Conservation (phyloP, 805 yeast species). For the Tetrapisispora nanseiensis region DNA sequence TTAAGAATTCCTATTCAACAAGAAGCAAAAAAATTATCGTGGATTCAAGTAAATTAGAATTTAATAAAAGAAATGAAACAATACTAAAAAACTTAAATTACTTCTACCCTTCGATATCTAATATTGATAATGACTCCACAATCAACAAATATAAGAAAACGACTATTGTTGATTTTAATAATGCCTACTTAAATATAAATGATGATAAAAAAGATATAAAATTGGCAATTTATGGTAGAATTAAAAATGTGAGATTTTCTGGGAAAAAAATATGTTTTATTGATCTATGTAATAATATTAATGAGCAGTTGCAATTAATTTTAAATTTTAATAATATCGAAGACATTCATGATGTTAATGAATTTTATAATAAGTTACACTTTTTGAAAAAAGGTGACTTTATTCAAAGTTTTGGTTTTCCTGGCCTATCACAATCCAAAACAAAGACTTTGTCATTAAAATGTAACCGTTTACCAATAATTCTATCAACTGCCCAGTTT, state of each 20-base stretch:
- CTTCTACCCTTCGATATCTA: slow-evolving; percentile 24
- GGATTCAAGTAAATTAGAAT: slow-evolving; percentile 17
- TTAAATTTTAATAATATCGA: slow-evolving; percentile 10
- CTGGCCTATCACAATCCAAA: slow-evolving; percentile 52
- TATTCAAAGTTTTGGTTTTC: slow-evolving; percentile 53
- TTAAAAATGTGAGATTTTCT: slow-evolving; percentile 22
- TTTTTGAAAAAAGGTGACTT: slow-evolving; percentile 63
- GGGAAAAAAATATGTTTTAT: slow-evolving; percentile 29
- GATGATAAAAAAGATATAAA: slow-evolving; percentile 1
- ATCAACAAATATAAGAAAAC: slow-evolving; percentile 1
- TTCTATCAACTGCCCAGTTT: slow-evolving; percentile 61
- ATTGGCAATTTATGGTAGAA: slow-evolving; percentile 16
- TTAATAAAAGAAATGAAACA: slow-evolving; percentile 13
- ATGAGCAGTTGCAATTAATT: slow-evolving; percentile 17
- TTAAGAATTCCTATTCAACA: not conserved
- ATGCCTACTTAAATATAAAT: slow-evolving; percentile 3
- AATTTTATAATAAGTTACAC: not conserved
- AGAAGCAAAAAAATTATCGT: slow-evolving; percentile 5
- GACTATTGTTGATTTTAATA: slow-evolving; percentile 9
- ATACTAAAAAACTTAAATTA: slow-evolving; percentile 8
- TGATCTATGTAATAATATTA: slow-evolving; percentile 13
- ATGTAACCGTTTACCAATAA: slow-evolving; percentile 36
- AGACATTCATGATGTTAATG: not conserved
- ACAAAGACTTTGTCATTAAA: slow-evolving; percentile 37
- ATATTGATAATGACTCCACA: not conserved